A percentile compares a stretch with the other conserved stretches of the same genome.
phyloP scores from a whole-genome alignment of 192 early-diverging fungal genomes.

The Chytriomyces hyalinus region DNA sequence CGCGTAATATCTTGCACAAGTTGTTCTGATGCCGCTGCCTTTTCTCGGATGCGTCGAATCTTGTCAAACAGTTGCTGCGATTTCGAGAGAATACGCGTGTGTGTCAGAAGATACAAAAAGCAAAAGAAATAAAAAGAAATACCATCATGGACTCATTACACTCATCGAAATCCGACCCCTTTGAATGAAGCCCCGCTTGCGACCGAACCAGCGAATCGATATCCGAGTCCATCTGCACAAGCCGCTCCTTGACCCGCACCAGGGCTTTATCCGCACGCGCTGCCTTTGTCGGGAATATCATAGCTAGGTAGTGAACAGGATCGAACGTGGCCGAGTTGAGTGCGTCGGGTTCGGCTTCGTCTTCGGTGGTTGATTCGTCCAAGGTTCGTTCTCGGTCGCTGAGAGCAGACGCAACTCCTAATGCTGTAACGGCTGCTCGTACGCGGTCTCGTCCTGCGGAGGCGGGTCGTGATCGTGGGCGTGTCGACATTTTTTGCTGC shows the following conservation, averaged over 20 bases:
- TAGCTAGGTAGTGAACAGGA: slow-evolving; percentile 76
- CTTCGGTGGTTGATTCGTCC: neutral
- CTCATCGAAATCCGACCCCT: slow-evolving; percentile 65
- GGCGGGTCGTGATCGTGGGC: neutral
- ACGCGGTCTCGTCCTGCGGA: neutral
- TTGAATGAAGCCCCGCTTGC: slow-evolving; percentile 68
- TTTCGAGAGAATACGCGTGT: neutral
- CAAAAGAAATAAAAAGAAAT: slow-evolving; percentile 34
- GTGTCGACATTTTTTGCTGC: neutral
- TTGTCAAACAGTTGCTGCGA: slow-evolving; percentile 74
- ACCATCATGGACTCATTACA: slow-evolving; percentile 80
- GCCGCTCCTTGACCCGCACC: slow-evolving; percentile 63
- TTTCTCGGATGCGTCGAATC: slow-evolving; percentile 83
- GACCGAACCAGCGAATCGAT: slow-evolving; percentile 73
- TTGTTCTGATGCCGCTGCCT: slow-evolving; percentile 82
- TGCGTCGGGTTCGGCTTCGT: slow-evolving; percentile 53
- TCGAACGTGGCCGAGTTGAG: slow-evolving; percentile 75
- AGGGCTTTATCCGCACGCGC: slow-evolving; percentile 62
- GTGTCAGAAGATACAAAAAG: neutral
- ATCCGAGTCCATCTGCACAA: slow-evolving; percentile 64
- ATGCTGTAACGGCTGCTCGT: too few species aligned
- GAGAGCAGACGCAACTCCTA: neutral
- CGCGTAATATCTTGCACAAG: slow-evolving; percentile 94
- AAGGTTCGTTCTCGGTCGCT: neutral
- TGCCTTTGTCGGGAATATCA: slow-evolving; percentile 50